Percentiles rank a stretch among this genome's conserved stretches.
Conservation (phyloP, 2,329 filamentous ascomycete species). For the Achaetomium macrosporum region DNA sequence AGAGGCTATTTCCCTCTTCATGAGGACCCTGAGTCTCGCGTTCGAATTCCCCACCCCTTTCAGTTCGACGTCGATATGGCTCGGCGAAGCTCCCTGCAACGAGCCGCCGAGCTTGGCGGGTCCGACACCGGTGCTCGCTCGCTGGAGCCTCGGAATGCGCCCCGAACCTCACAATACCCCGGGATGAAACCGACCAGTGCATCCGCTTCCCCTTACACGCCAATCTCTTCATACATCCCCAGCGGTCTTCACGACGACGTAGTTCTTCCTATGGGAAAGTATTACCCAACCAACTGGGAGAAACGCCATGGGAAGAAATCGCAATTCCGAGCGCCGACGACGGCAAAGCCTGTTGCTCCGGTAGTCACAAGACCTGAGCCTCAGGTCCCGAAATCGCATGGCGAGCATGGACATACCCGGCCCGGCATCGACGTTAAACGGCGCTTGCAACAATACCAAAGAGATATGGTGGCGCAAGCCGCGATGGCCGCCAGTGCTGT, state of each 20-base stretch:
- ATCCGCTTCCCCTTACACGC: slow-evolving; percentile 33
- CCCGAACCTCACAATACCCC: background rate
- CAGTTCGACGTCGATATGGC: slow-evolving; percentile 37
- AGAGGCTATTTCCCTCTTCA: slow-evolving; percentile 58
- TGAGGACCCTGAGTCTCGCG: slow-evolving; percentile 45
- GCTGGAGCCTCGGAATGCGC: slow-evolving; percentile 2
- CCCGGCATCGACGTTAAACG: slow-evolving; percentile 44
- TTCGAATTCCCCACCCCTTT: slow-evolving; percentile 49
- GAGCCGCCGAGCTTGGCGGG: slow-evolving; percentile 29
- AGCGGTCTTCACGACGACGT: slow-evolving; percentile 41
- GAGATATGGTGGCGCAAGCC: slow-evolving; percentile 56
- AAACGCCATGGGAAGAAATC: slow-evolving; percentile 26
- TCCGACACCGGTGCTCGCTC: background rate
- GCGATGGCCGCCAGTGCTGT: slow-evolving; percentile 37
- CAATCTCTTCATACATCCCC: slow-evolving; percentile 47
- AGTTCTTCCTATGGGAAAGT: slow-evolving; percentile 53
- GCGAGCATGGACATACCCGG: slow-evolving; percentile 29
- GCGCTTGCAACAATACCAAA: slow-evolving; percentile 52
- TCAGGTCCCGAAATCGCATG: slow-evolving; percentile 28
- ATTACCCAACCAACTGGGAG: slow-evolving; percentile 58
- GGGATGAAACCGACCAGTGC: slow-evolving; percentile 26
- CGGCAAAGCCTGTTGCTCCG: slow-evolving; percentile 19
- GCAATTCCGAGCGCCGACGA: slow-evolving; percentile 14
- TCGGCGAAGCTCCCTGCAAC: slow-evolving; percentile 31
- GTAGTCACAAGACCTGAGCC: slow-evolving; percentile 32